Conservation (phyloP, 352 stramenopile genomes). For the Globisporangium rhizosaccharum region DNA sequence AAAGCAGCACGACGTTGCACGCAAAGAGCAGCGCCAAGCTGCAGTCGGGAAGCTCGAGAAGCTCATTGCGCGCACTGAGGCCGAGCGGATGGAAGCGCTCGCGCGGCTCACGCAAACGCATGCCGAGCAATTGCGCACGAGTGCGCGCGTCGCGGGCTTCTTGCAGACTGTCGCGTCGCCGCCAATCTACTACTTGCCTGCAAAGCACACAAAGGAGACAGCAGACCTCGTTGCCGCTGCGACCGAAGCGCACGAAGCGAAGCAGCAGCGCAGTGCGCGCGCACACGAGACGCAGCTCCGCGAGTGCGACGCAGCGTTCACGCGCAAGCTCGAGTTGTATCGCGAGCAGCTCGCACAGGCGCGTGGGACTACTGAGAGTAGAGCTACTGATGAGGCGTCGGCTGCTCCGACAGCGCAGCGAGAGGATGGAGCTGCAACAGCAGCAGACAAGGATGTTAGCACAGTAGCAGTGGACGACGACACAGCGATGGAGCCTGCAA, state of each 20-base stretch:
- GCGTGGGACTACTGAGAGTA: constrained; percentile 17
- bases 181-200: constrained; percentile 66
- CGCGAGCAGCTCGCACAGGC: constrained; percentile 36
- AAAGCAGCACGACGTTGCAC: constrained; percentile 54
- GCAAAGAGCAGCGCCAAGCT: constrained; percentile 30
- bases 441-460: constrained; percentile 3
- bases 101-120: constrained; percentile 40
- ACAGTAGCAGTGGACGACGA: neutral
- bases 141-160: constrained; percentile 46
- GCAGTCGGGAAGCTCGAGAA: constrained; percentile 35
- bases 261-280: constrained; percentile 30
- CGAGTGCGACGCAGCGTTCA: constrained; percentile 46
- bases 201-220: constrained; percentile 73
- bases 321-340: constrained; percentile 38
- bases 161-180: constrained; percentile 62
- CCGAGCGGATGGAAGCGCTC: constrained; percentile 37
- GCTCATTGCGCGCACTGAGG: constrained; percentile 35
- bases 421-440: neutral
- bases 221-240: constrained; percentile 65
- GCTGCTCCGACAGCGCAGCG: neutral
- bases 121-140: constrained; percentile 39
- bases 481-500: too few relatives aligned
- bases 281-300: constrained; percentile 42
- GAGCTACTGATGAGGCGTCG: neutral
- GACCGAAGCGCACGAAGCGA: constrained; percentile 66